Conservation (phyloP, 768 basidiomycete genomes). For the Leccinum subtestaceum region DNA sequence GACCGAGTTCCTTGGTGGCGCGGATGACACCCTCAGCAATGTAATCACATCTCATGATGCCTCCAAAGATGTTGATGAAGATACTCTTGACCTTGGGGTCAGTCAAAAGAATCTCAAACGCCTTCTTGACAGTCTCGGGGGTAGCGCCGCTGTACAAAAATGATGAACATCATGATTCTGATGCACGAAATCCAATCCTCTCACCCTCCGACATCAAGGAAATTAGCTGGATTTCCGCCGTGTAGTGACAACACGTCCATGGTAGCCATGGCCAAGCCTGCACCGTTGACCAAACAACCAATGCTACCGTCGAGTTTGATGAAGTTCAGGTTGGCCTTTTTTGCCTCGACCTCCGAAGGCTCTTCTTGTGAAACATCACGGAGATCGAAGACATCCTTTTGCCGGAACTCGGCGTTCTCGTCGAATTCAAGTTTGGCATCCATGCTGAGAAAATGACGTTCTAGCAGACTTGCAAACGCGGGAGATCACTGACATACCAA, state of each 20-base stretch:
- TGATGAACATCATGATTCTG: background rate
- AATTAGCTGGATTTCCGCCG: conserved; percentile 97
- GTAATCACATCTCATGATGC: conserved; percentile 99
- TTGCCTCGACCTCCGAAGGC: conserved; percentile 95
- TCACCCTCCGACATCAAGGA: conserved; percentile 96
- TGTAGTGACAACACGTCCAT: conserved; percentile 99
- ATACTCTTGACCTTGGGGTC: conserved; percentile 96
- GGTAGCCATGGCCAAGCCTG: conserved; percentile 98
- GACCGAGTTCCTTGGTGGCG: conserved; percentile 86
- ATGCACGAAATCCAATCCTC: conserved; percentile 14
- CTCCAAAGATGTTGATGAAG: conserved; percentile 98
- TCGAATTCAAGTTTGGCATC: conserved; percentile 99
- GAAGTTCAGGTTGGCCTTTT: conserved; percentile 94
- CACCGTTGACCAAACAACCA: conserved; percentile 97
- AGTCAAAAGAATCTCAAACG: conserved; percentile 89
- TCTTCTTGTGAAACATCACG: conserved; percentile 96
- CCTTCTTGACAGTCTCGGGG: conserved; percentile 99
- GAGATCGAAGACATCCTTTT: conserved; percentile 82
- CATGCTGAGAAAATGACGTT: conserved; percentile 60
- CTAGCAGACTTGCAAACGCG: background rate
- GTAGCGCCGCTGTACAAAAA: conserved; percentile 76
- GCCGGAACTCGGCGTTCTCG: conserved; percentile 98
- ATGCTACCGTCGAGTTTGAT: conserved; percentile 98
- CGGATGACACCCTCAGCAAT: conserved; percentile 98
- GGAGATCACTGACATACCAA: conserved; percentile 58